These are phyloP conservation scores for Fusarium sp. DNA, from an alignment of 2,329 filamentous ascomycete genomes.

Conservation along the genomic window DNA sequence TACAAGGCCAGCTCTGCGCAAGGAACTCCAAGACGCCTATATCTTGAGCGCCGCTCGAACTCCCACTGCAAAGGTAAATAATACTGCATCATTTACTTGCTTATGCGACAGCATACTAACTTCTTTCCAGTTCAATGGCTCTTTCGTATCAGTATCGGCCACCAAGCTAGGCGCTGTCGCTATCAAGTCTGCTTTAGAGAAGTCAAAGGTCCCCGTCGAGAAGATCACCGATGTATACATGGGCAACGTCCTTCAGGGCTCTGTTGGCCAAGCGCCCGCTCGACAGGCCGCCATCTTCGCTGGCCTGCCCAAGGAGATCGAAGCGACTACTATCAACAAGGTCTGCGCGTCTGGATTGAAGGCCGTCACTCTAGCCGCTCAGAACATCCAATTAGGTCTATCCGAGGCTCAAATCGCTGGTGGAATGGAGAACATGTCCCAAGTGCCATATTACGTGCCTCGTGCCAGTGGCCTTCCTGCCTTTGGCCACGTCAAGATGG, in stretches of 20 bases:
- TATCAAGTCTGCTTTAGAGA: constrained; percentile 90
- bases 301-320: constrained; percentile 82
- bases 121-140: constrained; percentile 85
- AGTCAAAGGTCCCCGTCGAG: constrained; percentile 83
- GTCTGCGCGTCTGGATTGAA: constrained; percentile 97
- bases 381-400: constrained; percentile 93
- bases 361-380: constrained; percentile 88
- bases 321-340: constrained; percentile 96
- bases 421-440: constrained; percentile 98
- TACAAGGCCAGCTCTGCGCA: constrained; percentile 57
- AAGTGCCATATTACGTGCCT: constrained; percentile 90
- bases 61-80: constrained; percentile 83
- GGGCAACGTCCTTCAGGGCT: constrained; percentile 91
- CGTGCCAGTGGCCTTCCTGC: constrained; percentile 84
- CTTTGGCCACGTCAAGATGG: constrained; percentile 88
- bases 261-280: constrained; percentile 89
- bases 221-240: constrained; percentile 96
- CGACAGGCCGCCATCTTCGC: constrained; percentile 92
- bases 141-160: constrained; percentile 84
- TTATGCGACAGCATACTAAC: constrained; percentile 1
- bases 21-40: constrained; percentile 90
- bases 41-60: constrained; percentile 92
- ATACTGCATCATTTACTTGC: neutral
- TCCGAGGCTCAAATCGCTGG: constrained; percentile 91
- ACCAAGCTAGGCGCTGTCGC: constrained; percentile 90